Base-by-base conservation (phyloP, 2,329 filamentous ascomycete genomes). In the Ustilaginoidea virens region DNA sequence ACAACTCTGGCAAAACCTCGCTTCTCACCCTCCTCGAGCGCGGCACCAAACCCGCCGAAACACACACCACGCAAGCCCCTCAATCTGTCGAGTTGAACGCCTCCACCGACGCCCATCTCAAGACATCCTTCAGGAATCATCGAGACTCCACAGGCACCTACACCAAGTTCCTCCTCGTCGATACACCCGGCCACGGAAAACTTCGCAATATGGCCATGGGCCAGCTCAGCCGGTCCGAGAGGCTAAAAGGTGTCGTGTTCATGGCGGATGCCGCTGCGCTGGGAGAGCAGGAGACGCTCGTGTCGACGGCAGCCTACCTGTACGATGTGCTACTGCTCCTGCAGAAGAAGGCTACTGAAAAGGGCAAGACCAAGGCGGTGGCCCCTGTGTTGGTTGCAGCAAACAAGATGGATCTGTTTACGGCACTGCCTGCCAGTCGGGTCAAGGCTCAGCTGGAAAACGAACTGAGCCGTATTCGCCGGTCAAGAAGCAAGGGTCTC, bases 391-490 rank as follows among this genome's bases (percentile, higher is more conserved):
- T 98, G 20, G 61, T 98, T 19, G 86, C 85, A 2, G 86, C 85
- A 30, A 98, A 96, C 56, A 98, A 98, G 64, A 69, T 85, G 48
- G 90, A 98, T 51, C 64, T 98, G 1, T 98, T 98, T 50, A 94
- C 90, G 0, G 83, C 87, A 6, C 58, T 94, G 29, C 90, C 90
- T 0, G 70, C 80, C 0, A 66, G 69, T 5, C 61, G 92, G 18
- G 80, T 94, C 34, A 77, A 71, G 51, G 64, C 65, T 30, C 71
- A 69, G 38, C 61, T 98, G 10, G 86, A 96, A 56, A 61, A 66
- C 9, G 87, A 94, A 51, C 72, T 96, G 35, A 72, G 75, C 16
- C 71, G 78, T 28, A 78, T 96, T 29, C 70, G 87, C 27, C 62
- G 65, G 33, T 80, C 80, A 23, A 74, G 74, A 48, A 80, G 76